phyloP scores from a whole-genome alignment of 345 rosid genomes.

The Eutrema heterophyllum region DNA sequence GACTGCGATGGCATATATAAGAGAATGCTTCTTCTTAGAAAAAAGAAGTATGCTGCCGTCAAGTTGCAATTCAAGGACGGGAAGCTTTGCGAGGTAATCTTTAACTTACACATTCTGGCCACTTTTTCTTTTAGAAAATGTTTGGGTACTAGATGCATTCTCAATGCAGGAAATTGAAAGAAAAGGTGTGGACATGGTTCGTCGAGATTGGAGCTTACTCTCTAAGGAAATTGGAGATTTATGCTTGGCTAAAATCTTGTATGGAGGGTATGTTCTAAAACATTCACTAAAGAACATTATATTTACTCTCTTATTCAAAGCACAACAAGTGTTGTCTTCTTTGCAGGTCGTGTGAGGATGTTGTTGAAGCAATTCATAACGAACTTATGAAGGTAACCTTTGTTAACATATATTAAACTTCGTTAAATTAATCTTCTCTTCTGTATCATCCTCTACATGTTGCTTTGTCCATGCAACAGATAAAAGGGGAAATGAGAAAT shows the following conservation, averaged over 20 bases:
- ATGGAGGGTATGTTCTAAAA: slow-evolving; percentile 68
- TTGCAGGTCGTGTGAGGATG: slow-evolving; percentile 90
- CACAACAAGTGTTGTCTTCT: slow-evolving; percentile 9
- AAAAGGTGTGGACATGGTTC: slow-evolving; percentile 99
- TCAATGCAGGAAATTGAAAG: slow-evolving; percentile 85
- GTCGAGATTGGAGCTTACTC: slow-evolving; percentile 97
- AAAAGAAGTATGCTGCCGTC: slow-evolving; percentile 99
- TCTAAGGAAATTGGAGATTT: slow-evolving; percentile 92
- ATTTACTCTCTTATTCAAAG: slow-evolving; percentile 3
- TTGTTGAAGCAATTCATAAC: slow-evolving; percentile 80
- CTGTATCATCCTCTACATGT: slow-evolving; percentile 1
- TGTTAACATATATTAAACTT: background rate
- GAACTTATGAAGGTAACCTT: slow-evolving; percentile 71
- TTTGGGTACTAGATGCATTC: slow-evolving; percentile 24
- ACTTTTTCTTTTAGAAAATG: slow-evolving; percentile 10
- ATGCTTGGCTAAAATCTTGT: slow-evolving; percentile 78
- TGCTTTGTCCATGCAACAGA: slow-evolving; percentile 46
- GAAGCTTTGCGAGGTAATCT: slow-evolving; percentile 60
- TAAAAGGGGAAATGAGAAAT: slow-evolving; percentile 83
- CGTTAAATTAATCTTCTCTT: background rate
- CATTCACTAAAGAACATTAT: background rate
- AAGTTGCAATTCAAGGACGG: slow-evolving; percentile 83
- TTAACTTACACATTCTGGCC: background rate
- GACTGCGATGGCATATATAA: slow-evolving; percentile 95
- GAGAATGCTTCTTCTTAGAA: slow-evolving; percentile 97